Evolutionary conservation across 140 eudicot genomes (phyloP), one percentile per base, ranked within the genome.

Genomic region (Stevia rebaudiana): DNA sequence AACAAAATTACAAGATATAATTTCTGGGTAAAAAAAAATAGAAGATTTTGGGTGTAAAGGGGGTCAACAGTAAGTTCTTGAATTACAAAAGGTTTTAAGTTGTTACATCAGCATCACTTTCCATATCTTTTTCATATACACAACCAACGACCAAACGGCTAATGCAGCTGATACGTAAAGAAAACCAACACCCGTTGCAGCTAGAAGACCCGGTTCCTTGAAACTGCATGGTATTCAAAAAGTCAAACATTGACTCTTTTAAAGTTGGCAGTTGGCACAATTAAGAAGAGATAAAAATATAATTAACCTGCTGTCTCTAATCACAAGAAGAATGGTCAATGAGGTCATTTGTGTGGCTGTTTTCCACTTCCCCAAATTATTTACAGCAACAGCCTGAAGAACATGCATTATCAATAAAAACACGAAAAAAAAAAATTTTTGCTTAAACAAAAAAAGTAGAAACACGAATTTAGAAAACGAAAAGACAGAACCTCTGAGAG

Each of bases 341-440:
- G 98, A 80, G 52, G 48, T 82, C 98, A 90, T 90, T 80, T 91
- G 98, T 9, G 98, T 82, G 41, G 95, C 98, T 40, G 98, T 91
- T 84, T 91, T 91, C 98, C 98, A 91, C 79, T 91, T 91, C 36
- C 98, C 98, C 78, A 91, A 63, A 84, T 81, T 91, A 87, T 87
- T 91, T 76, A 91, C 98, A 21, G 98, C 98, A 61, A 91, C 96
- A 52, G 98, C 98, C 98, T 91, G 88, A 50, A 71, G 41, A 18
- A 24, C 17, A 50, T 21, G 17, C 58, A 67, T 57, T 30, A 11
- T 54, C 39, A 19, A 19, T 50, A 10, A 36, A 23, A 11, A 2
- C n/a, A 28, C 33, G 33, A 3, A 52, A 6, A 13, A 11, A 3
- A 9, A 49, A 8, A 49, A 67, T 31, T 24, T 36, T 2, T 1